Conservation (phyloP, 208 protist genomes). For the Leishmania braziliensis region DNA sequence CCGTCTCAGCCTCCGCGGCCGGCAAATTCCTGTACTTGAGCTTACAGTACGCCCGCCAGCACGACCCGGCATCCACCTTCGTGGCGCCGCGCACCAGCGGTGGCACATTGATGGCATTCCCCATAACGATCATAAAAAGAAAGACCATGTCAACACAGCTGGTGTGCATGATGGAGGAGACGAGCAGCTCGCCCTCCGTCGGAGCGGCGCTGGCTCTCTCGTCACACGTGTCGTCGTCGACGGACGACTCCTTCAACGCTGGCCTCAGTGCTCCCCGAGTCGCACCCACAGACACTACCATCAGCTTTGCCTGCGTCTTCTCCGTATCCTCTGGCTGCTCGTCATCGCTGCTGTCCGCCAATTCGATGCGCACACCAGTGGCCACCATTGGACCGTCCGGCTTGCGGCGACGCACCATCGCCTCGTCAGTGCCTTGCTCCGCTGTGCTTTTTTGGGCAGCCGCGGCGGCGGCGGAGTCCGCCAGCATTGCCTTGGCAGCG, state of each 20-base stretch:
- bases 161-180: slow-evolving; percentile 51
- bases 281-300: slow-evolving; percentile 9
- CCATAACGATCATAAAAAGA: slow-evolving; percentile 87
- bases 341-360: slow-evolving; percentile 67
- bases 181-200: slow-evolving; percentile 24
- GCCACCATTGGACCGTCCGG: slow-evolving; percentile 81
- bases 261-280: not conserved
- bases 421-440: slow-evolving; percentile 7
- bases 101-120: slow-evolving; percentile 77
- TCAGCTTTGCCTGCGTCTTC: slow-evolving; percentile 21
- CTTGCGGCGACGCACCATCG: slow-evolving; percentile 65
- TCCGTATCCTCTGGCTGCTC: not conserved
- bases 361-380: slow-evolving; percentile 56
- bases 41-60: slow-evolving; percentile 84
- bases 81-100: slow-evolving; percentile 77
- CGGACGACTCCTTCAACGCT: not conserved
- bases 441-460: not conserved
- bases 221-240: not conserved
- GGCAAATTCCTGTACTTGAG: slow-evolving; percentile 69
- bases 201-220: slow-evolving; percentile 1
- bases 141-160: slow-evolving; percentile 89
- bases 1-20: slow-evolving; percentile 49
- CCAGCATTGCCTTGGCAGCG: slow-evolving; percentile 4
- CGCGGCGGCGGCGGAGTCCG: not conserved
- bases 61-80: slow-evolving; percentile 84